phyloP scores from a whole-genome alignment of 345 rosid genomes.

The Geranium rotundifolium region DNA sequence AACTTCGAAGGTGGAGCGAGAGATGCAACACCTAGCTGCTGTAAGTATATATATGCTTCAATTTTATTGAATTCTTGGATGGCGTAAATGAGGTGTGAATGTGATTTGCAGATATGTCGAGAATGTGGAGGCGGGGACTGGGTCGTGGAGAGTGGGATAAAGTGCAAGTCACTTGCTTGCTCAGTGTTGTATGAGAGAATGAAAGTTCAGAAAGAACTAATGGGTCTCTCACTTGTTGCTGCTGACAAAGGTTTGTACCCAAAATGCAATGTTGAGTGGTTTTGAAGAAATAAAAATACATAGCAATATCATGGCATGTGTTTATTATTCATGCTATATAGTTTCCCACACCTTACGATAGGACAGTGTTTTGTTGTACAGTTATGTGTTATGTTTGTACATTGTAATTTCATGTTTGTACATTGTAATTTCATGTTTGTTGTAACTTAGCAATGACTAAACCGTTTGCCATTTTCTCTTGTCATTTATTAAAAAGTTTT shows the following conservation, averaged over 20 bases:
- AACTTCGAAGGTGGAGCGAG: constrained; percentile 73
- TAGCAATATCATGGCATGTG: too few relatives aligned
- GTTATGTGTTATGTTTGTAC: too few relatives aligned
- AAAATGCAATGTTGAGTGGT: constrained; percentile 80
- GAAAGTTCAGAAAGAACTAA: constrained; percentile 83
- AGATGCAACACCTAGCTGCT: constrained; percentile 78
- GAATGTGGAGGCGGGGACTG: constrained; percentile 98
- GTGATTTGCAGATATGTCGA: constrained; percentile 57
- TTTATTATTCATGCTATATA: too few relatives aligned
- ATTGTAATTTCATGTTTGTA: too few relatives aligned
- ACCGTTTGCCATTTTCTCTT: too few relatives aligned
- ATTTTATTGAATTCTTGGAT: not conserved
- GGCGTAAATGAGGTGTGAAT: not conserved
- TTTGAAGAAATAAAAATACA: constrained; percentile 20
- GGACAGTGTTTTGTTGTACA: too few relatives aligned
- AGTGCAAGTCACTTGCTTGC: constrained; percentile 81
- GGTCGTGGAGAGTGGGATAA: constrained; percentile 74
- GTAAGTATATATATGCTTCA: constrained; percentile 28
- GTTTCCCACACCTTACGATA: too few relatives aligned
- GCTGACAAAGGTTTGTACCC: constrained; percentile 59
- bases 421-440: too few relatives aligned
- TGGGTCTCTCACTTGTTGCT: constrained; percentile 53
- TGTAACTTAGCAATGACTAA: too few relatives aligned
- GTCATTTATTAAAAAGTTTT: too few relatives aligned
- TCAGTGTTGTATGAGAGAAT: constrained; percentile 80